phyloP scores from a whole-genome alignment of 768 basidiomycete genomes.

The Suillus discolor region DNA sequence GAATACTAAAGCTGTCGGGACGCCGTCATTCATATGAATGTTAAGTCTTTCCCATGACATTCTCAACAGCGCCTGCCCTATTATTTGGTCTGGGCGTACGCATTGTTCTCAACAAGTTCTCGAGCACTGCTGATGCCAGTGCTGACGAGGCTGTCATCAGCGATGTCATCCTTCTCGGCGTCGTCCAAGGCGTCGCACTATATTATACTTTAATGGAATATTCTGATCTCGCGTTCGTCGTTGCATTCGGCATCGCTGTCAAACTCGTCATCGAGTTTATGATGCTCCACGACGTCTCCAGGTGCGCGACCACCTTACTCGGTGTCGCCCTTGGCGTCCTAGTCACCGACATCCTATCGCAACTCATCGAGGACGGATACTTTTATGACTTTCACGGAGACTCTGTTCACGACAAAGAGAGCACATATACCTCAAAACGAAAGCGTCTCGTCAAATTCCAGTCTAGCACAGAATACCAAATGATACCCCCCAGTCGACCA shows the following conservation, averaged over 20 bases:
- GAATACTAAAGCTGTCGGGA: constrained; percentile 16
- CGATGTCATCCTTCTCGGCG: constrained; percentile 66
- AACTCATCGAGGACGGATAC: constrained; percentile 57
- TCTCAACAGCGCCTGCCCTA: constrained; percentile 64
- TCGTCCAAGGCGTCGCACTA: constrained; percentile 76
- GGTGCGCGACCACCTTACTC: constrained; percentile 60
- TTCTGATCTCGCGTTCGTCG: constrained; percentile 53
- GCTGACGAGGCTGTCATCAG: constrained; percentile 43
- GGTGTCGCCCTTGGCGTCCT: constrained; percentile 72
- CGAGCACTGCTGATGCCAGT: constrained; percentile 39
- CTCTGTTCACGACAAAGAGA: constrained; percentile 24
- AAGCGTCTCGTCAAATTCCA: constrained; percentile 52
- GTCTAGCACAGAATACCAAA: constrained; percentile 36
- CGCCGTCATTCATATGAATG: constrained; percentile 11
- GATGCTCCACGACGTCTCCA: constrained; percentile 52
- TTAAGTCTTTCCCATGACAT: constrained; percentile 36
- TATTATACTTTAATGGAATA: constrained; percentile 64
- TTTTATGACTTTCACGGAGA: constrained; percentile 28
- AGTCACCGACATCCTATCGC: constrained; percentile 70
- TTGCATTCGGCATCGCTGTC: constrained; percentile 57
- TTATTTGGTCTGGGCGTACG: constrained; percentile 77
- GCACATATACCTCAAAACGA: constrained; percentile 26
- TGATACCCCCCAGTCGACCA: constrained; percentile 26
- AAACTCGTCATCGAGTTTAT: constrained; percentile 70
- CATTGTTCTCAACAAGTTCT: constrained; percentile 63